A percentile compares a stretch with the other conserved stretches of the same genome.
Evolutionary conservation across 768 basidiomycete genomes (phyloP).

Genomic region (Psilocybe cyanescens): DNA sequence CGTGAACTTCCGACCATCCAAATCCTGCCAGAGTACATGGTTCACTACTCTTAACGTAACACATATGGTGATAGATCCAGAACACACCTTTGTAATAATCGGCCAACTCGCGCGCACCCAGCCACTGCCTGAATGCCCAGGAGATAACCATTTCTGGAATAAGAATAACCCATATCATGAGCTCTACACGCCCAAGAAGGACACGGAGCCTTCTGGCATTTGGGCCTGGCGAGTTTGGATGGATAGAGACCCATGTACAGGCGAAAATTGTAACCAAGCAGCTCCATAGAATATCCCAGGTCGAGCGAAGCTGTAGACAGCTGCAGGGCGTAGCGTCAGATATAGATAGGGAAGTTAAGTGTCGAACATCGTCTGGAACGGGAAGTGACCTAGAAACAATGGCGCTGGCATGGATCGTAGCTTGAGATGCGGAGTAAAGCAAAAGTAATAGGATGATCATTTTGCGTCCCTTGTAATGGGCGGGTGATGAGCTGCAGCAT

Average conservation of each 20-base stretch:
- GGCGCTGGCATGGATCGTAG: no score
- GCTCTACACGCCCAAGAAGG: background rate
- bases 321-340: no score
- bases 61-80: background rate
- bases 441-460: no score
- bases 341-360: no score
- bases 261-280: constrained; percentile 9
- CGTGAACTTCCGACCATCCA: constrained; percentile 7
- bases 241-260: constrained; percentile 7
- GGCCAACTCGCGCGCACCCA: constrained; percentile 11
- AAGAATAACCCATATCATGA: constrained; percentile 6
- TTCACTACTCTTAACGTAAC: no score
- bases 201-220: background rate
- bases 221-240: constrained; percentile 5
- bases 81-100: background rate
- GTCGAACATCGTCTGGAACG: no score
- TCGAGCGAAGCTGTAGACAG: background rate
- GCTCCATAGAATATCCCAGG: constrained; percentile 4
- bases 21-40: background rate
- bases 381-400: no score
- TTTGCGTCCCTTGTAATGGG: no score
- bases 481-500: no score
- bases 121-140: constrained; percentile 25
- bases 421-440: no score
- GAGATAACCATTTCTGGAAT: constrained; percentile 8